These are phyloP conservation scores for Candida boleticola DNA, from an alignment of 805 yeast species.

Conservation along the genomic window DNA sequence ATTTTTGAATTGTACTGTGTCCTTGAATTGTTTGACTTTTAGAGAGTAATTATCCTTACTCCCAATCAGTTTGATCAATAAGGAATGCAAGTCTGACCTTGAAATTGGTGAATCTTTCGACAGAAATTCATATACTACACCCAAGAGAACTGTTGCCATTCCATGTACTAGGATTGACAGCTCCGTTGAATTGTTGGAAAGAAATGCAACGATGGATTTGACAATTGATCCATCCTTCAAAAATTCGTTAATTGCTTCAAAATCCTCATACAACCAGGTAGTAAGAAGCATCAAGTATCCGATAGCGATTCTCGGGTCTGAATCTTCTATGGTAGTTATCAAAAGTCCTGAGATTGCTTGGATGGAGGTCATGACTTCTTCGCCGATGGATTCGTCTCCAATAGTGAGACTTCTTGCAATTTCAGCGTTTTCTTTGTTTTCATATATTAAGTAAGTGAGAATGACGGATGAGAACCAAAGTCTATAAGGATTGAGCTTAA, in stretches of 20 bases:
- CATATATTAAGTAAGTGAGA: conserved; percentile 60
- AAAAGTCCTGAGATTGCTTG: conserved; percentile 78
- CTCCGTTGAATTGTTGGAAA: conserved; percentile 49
- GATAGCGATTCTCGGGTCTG: conserved; percentile 73
- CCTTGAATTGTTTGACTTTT: conserved; percentile 70
- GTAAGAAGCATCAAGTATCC: conserved; percentile 75
- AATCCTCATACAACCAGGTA: conserved; percentile 76
- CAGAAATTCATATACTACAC: conserved; percentile 77
- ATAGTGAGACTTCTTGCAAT: conserved; percentile 46
- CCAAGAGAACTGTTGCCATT: conserved; percentile 66
- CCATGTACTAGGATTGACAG: conserved; percentile 62
- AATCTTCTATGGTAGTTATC: conserved; percentile 55
- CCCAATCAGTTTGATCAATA: conserved; percentile 73
- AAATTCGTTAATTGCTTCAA: conserved; percentile 71
- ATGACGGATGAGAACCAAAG: conserved; percentile 79
- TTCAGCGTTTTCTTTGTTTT: conserved; percentile 47
- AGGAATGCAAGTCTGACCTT: conserved; percentile 56
- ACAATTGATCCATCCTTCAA: conserved; percentile 64
- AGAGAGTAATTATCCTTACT: conserved; percentile 67
- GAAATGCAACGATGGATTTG: conserved; percentile 64
- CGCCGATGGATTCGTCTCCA: conserved; percentile 62
- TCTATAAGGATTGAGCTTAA: conserved; percentile 78
- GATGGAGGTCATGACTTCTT: conserved; percentile 66
- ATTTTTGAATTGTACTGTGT: conserved; percentile 51
- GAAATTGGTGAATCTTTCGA: conserved; percentile 58